Percentiles rank a stretch among this genome's conserved stretches.
Conservation (phyloP, 345 rosid species). For the Moricandia arvensis region DNA sequence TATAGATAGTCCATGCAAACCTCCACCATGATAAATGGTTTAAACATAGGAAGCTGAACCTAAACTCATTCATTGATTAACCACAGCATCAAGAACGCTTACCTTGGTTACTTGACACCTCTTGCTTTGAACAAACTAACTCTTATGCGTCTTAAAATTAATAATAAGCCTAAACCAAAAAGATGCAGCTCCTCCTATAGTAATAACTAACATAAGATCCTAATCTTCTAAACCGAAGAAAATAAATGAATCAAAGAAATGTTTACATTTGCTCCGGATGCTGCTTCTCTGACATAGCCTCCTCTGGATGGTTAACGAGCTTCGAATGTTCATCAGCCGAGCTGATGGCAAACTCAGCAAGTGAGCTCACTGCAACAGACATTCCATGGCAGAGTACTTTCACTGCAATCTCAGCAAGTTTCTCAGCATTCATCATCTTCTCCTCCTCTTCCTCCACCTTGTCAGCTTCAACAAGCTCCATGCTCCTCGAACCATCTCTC, state of each 20-base stretch:
- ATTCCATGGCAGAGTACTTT: constrained; percentile 88
- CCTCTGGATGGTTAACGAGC: constrained; percentile 58
- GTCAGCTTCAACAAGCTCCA: constrained; percentile 64
- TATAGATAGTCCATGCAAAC: too few relatives aligned
- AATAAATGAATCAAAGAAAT: neutral
- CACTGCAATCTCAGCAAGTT: constrained; percentile 71
- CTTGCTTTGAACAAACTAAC: too few relatives aligned
- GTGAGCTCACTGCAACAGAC: constrained; percentile 78
- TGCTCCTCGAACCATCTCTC: constrained; percentile 47
- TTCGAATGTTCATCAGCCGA: constrained; percentile 65
- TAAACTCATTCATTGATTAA: too few relatives aligned
- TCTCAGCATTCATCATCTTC: constrained; percentile 56
- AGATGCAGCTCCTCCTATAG: too few relatives aligned
- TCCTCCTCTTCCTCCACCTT: constrained; percentile 48
- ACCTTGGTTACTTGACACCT: too few relatives aligned
- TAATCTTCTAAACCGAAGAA: neutral
- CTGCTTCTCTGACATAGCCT: constrained; percentile 14
- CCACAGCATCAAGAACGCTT: too few relatives aligned
- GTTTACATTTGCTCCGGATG: constrained; percentile 14
- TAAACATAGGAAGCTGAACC: too few relatives aligned
- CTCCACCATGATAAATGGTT: too few relatives aligned
- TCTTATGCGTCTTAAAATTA: too few relatives aligned
- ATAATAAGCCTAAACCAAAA: too few relatives aligned
- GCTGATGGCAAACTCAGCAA: constrained; percentile 58
- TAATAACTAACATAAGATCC: too few relatives aligned